Evolutionary conservation across 2,329 filamentous ascomycete species (phyloP).

Genomic region (Paracorniculantispora psalliotae): DNA sequence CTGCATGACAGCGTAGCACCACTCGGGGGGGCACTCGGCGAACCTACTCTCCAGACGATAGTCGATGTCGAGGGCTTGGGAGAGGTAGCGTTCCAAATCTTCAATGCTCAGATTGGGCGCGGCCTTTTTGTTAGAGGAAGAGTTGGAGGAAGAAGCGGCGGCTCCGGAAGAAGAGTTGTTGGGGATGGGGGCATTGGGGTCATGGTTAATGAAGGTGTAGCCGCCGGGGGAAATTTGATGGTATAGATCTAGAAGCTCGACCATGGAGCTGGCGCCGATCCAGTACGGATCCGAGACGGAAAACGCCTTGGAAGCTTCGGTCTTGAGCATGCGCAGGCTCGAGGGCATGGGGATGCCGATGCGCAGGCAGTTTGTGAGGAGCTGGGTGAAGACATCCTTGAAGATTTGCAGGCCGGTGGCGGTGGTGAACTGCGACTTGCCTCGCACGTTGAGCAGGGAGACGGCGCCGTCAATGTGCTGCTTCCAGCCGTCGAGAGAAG

Average conservation of each 20-base stretch:
- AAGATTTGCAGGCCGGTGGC: conserved; percentile 12
- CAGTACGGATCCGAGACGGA: conserved; percentile 14
- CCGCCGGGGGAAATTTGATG: conserved; percentile 13
- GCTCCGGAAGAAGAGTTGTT: neutral
- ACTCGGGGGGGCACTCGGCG: conserved; percentile 7
- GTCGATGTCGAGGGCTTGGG: conserved; percentile 13
- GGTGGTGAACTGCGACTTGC: conserved; percentile 10
- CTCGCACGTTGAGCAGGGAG: conserved; percentile 13
- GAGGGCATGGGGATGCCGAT: conserved; percentile 9
- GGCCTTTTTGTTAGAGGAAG: neutral
- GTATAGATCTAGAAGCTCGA: conserved; percentile 13
- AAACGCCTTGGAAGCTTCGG: conserved; percentile 14
- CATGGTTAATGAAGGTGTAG: conserved; percentile 8
- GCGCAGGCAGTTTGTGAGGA: conserved; percentile 12
- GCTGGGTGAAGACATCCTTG: conserved; percentile 14
- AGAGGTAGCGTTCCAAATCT: conserved; percentile 12
- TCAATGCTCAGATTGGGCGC: conserved; percentile 6
- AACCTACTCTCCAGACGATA: conserved; percentile 14
- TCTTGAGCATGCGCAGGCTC: conserved; percentile 11
- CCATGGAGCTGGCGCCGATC: conserved; percentile 12
- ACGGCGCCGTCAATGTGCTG: conserved; percentile 14
- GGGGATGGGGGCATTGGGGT: neutral
- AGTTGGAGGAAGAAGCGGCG: neutral
- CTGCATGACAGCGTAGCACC: conserved; percentile 10
- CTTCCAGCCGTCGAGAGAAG: conserved; percentile 13